Evolutionary conservation across 805 yeast species (phyloP).

Genomic region (Candida nonsorbophila): DNA sequence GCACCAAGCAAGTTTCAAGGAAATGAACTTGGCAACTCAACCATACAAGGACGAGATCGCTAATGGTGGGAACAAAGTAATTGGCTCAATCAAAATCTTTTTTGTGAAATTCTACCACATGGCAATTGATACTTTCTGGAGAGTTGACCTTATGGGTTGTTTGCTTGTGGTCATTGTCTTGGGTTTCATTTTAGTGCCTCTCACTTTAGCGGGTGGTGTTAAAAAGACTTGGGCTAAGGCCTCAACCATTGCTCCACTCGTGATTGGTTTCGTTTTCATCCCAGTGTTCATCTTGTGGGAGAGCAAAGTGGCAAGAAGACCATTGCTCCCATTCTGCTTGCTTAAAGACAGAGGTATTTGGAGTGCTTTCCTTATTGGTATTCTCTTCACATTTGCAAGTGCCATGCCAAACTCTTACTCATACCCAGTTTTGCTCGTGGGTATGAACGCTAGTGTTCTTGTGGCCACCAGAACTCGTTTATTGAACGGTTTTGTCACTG

Average conservation of each 20-base stretch:
- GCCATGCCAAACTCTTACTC: constrained; percentile 67
- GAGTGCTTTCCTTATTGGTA: constrained; percentile 57
- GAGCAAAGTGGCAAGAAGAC: constrained; percentile 46
- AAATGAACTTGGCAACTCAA: constrained; percentile 27
- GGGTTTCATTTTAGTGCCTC: constrained; percentile 65
- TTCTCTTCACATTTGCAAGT: constrained; percentile 57
- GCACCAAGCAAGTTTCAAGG: constrained; percentile 16
- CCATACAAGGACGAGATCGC: no score
- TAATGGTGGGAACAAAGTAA: no score
- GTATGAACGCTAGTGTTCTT: constrained; percentile 49
- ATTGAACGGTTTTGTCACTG: constrained; percentile 63
- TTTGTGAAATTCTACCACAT: constrained; percentile 27
- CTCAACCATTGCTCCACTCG: constrained; percentile 62
- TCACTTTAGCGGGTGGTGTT: constrained; percentile 71
- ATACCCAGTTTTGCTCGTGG: constrained; percentile 62
- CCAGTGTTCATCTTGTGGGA: constrained; percentile 66
- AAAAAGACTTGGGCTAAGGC: constrained; percentile 52
- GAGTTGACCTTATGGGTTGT: constrained; percentile 60
- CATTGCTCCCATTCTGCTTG: constrained; percentile 55
- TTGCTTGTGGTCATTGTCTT: constrained; percentile 49
- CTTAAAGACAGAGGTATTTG: constrained; percentile 68
- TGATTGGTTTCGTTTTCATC: constrained; percentile 56
- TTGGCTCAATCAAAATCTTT: no score
- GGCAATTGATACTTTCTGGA: constrained; percentile 47
- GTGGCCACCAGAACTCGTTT: constrained; percentile 67